Base-by-base conservation (phyloP, 2,329 filamentous ascomycete species). In the Sporothrix brasiliensis region DNA sequence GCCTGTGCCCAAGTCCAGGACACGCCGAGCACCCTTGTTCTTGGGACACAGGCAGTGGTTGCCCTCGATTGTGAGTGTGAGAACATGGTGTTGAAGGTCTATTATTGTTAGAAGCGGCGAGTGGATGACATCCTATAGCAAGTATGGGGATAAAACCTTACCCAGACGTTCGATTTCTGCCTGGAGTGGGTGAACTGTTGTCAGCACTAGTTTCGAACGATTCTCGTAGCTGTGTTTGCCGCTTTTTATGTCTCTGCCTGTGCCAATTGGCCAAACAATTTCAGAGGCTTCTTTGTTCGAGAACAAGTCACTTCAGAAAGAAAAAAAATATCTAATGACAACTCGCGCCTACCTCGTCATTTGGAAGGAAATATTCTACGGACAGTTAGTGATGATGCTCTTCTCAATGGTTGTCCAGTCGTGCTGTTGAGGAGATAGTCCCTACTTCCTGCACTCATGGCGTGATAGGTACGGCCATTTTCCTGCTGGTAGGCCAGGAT, bases 361-460 rank as follows among this genome's bases (percentile, higher is more conserved):
- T 75, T 16, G 74, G 74, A 19, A 74, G 27, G 13, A 73, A 74
- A 49, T 75, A 75, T 72, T 75, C 74, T 75, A 27, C 49, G 10
- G 24, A n/a, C 11, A 41, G 69, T 70, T 49, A 73, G 53, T 47
- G 63, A n/a, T 27, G 27, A 14, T 39, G 44, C 52, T 44, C 11
- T 14, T 44, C 11, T 44, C 41, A 1, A 44, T 44, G 10, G 1
- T 34, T 9, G 34, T 34, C 34, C 34, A 1, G 34, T 34, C 2
- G 27, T n/a, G n/a, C 9, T 5, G 10, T 9, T 10, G 10, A 19
- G 13, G 6, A 16, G 41, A 6, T 16, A 11, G 3, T 11, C 69
- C 74, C 16, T 73, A 76, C 74, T 76, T 21, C 74, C 74, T 16
- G 74, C 74, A n/a, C 74, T 76, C 71, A 76, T 70, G 4, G 74